Conservation (phyloP, 2,329 filamentous ascomycete genomes). For the Pseudogymnoascus sp. region DNA sequence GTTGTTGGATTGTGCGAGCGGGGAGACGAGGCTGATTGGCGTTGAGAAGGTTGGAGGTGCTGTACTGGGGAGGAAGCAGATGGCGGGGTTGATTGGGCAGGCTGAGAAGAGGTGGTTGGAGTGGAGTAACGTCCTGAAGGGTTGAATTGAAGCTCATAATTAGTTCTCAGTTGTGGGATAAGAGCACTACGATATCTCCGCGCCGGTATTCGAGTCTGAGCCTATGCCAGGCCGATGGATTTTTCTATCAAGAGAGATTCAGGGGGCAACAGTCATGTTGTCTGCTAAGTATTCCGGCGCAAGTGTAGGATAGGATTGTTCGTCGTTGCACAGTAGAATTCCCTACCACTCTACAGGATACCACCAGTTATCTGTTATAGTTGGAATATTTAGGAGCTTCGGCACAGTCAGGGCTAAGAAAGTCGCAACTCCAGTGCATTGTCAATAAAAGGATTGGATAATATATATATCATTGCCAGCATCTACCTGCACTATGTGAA, state of each 20-base stretch:
- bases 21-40: conserved; percentile 52
- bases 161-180: not conserved
- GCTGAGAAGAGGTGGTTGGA: conserved; percentile 60
- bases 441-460: not conserved
- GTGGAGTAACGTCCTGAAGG: conserved; percentile 22
- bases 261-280: not conserved
- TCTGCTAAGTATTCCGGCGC: not conserved
- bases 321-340: not conserved
- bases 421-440: not conserved
- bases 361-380: not conserved
- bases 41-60: conserved; percentile 81
- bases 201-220: not conserved
- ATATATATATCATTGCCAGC: conserved; percentile 4
- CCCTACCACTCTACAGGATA: not conserved
- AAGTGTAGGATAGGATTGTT: not conserved
- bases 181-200: not conserved
- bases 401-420: not conserved
- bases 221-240: not conserved
- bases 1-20: conserved; percentile 55
- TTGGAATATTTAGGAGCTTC: not conserved
- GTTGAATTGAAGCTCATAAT: not conserved
- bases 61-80: conserved; percentile 54
- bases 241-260: not conserved
- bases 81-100: conserved; percentile 51
- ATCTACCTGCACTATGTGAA: not conserved